These are phyloP conservation scores for Paratrypanosoma confusum DNA, from an alignment of 208 protist species.

Conservation along the genomic window DNA sequence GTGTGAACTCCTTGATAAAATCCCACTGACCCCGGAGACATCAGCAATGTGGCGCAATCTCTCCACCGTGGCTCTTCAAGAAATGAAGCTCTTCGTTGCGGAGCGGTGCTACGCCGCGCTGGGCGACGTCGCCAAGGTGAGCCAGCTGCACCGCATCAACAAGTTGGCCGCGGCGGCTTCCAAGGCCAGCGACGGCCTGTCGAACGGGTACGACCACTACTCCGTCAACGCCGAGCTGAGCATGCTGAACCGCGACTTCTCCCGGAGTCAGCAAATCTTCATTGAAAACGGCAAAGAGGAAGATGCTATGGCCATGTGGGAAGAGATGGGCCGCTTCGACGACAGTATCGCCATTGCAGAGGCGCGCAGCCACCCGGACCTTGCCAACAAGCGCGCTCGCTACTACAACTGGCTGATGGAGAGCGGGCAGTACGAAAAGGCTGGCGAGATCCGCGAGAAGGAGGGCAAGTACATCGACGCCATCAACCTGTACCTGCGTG, in stretches of 20 bases:
- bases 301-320: conserved; percentile 94
- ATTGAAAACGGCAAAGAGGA: conserved; percentile 90
- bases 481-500: conserved; percentile 94
- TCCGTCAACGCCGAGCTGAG: conserved; percentile 76
- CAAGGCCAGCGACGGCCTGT: conserved; percentile 36
- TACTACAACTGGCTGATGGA: conserved; percentile 95
- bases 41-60: conserved; percentile 94
- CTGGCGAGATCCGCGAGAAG: conserved; percentile 88
- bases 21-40: conserved; percentile 81
- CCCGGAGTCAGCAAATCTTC: conserved; percentile 88
- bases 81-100: conserved; percentile 86
- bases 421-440: conserved; percentile 93
- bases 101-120: conserved; percentile 93
- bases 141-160: conserved; percentile 84
- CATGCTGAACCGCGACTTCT: conserved; percentile 89
- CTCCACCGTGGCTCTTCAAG: conserved; percentile 67
- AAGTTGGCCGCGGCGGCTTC: conserved; percentile 58
- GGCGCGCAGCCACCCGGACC: conserved; percentile 64
- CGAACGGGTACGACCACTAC: conserved; percentile 87
- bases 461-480: conserved; percentile 92
- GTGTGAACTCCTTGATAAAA: conserved; percentile 85
- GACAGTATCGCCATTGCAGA: conserved; percentile 87
- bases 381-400: conserved; percentile 66
- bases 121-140: conserved; percentile 90
- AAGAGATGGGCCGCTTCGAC: conserved; percentile 91